phyloP scores from a whole-genome alignment of 305 asterid genomes.

The Caryopteris hybrid region DNA sequence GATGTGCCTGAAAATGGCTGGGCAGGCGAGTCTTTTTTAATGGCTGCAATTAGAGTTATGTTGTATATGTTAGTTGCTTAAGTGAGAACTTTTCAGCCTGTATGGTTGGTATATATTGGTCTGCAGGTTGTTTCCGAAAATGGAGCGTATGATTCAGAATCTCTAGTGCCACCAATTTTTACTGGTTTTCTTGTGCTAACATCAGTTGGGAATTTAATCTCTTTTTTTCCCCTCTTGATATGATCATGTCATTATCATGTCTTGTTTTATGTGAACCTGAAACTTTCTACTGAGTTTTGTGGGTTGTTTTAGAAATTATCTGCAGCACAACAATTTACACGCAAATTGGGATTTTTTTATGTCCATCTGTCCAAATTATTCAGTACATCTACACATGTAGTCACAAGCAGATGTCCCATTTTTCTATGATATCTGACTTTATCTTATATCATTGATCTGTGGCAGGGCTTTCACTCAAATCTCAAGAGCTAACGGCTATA shows the following conservation, averaged over 20 bases:
- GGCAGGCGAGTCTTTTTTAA: not conserved
- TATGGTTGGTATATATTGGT: too few relatives aligned
- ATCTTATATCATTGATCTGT: conserved; percentile 1
- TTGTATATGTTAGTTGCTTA: not conserved
- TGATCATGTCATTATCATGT: too few relatives aligned
- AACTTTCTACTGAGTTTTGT: not conserved
- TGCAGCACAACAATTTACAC: not conserved
- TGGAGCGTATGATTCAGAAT: not conserved
- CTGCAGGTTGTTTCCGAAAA: not conserved
- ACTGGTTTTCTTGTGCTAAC: too few relatives aligned
- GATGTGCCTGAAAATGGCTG: not conserved
- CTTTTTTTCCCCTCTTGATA: too few relatives aligned
- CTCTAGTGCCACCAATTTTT: not conserved
- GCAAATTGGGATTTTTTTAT: not conserved
- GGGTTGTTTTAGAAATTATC: not conserved
- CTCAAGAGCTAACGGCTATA: conserved; percentile 79
- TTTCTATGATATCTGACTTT: not conserved
- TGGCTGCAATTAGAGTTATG: not conserved
- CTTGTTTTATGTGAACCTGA: too few relatives aligned
- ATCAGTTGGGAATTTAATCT: too few relatives aligned
- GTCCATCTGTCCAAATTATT: not conserved
- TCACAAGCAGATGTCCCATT: too few relatives aligned
- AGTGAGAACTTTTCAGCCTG: too few relatives aligned
- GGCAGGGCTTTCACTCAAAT: conserved; percentile 81
- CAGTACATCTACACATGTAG: too few relatives aligned